Conservation (phyloP, 257 asterid species). For the Ilex aquifolium region DNA sequence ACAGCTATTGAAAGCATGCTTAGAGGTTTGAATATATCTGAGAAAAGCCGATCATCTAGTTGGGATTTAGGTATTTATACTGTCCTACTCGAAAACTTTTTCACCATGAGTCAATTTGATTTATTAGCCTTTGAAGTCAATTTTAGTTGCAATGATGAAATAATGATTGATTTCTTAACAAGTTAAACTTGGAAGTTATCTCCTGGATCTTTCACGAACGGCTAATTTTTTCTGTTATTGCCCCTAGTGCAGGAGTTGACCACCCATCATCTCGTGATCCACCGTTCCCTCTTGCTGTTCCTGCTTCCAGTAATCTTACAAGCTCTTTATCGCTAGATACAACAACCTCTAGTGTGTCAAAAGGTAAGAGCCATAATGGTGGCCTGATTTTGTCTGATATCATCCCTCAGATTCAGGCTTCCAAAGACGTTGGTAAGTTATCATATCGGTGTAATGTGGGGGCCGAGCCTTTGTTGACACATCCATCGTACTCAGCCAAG, state of each 20-base stretch:
- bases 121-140: too few species aligned
- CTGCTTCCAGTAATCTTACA: slow-evolving; percentile 74
- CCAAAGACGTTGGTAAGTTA: slow-evolving; percentile 73
- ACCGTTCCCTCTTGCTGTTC: slow-evolving; percentile 94
- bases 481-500: slow-evolving; percentile 65
- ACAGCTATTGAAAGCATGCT: slow-evolving; percentile 98
- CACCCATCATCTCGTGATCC: slow-evolving; percentile 99
- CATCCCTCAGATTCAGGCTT: slow-evolving; percentile 89
- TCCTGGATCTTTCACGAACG: slow-evolving; percentile 28
- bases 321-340: slow-evolving; percentile 50
- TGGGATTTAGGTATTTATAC: slow-evolving; percentile 89
- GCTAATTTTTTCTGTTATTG: slow-evolving; percentile 48
- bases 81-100: slow-evolving; percentile 24
- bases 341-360: slow-evolving; percentile 43
- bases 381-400: slow-evolving; percentile 88
- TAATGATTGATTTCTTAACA: slow-evolving; percentile 6
- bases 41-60: slow-evolving; percentile 81
- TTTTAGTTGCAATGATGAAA: background rate
- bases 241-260: slow-evolving; percentile 99
- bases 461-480: slow-evolving; percentile 46
- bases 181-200: slow-evolving; percentile 7
- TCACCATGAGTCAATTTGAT: background rate
- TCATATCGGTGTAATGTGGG: slow-evolving; percentile 56
- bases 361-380: slow-evolving; percentile 73
- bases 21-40: slow-evolving; percentile 78